Base-by-base conservation (phyloP, 805 yeast genomes). In the Priceomyces carsonii region DNA sequence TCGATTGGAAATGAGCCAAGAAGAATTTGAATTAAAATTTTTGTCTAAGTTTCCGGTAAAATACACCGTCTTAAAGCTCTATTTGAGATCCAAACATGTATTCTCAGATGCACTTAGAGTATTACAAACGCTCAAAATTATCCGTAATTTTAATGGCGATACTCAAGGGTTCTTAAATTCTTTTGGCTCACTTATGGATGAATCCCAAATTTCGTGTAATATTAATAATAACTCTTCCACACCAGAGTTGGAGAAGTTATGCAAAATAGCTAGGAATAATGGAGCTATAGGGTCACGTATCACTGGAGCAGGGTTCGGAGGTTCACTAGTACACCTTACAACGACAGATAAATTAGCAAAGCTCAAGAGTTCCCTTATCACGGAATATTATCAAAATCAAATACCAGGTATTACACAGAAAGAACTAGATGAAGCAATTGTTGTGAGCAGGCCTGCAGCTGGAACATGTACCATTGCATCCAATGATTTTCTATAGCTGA, bases 281-380 rank as follows among this genome's bases (percentile, higher is more conserved):
- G 89, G 88, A 3, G 66, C 85, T 1, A 66, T 58, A 39, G 89
- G 89, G 12, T 77, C 85, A 1, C 67, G 90, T 36, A 70, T 80
- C n/a, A 82, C 89, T 7, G 90, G 89, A 18, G 89, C 90, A 13
- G 90, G 90, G 3, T 82, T 80, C 72, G 89, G 89, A 21, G 89
- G 89, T 5, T 77, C 81, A 19, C 69, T 83, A 0, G 83, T 82
- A n/a, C 85, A 81, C 51, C 57, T 82, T 37, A 75, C 82, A 8
- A 60, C 73, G 3, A 59, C 62, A 4, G 66, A 67, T 39, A 69
- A 63, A 39, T 59, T 72, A 8, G 53, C 50, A 0, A 35, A 35
- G 2, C 63, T 79, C 18, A 55, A 58, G 7, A 38, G 43, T 2
- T 79, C 82, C 0, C 61, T 82, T 33, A 61, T 52, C 16, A 59